Base-by-base conservation (phyloP, 257 asterid species). In the Eucommia ulmoides region DNA sequence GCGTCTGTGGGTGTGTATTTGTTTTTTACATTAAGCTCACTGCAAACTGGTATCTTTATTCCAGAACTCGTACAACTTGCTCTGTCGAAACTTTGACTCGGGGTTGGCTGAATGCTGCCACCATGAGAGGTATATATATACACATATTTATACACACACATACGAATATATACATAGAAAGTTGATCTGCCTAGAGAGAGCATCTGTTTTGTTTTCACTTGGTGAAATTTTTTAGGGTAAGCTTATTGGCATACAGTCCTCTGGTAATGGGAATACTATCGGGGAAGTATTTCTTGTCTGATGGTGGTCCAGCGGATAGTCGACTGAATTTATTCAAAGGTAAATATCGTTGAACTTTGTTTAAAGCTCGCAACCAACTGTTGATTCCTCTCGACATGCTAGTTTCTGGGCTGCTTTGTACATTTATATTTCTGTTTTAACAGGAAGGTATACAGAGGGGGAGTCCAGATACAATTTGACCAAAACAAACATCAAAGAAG, bases 101-200 rank as follows among this genome's bases (percentile, higher is more conserved):
- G 89, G 89, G 42, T 66, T 84, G 94, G 89, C 97, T 7, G 97
- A 88, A 68, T 88, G 97, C 67, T 84, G 95, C 70, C 86, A 82
- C 62, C 88, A 79, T 15, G 97, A 88, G 78, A 84, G 97, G 97
- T 88, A 78, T n/a, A n/a, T n/a, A n/a, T n/a, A 45, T 24, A 16
- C 19, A n/a, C 50, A 35, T 33, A 33, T 56, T 48, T 19, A 35
- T 50, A 48, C 33, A 33, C 20, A n/a, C n/a, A n/a, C n/a, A n/a
- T n/a, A n/a, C n/a, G n/a, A n/a, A 29, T 29, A 29, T 29, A 29
- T 29, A 29, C 12, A 7, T 29, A 7, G 12, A 29, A 29, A 29
- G 38, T 29, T 29, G 38, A n/a, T n/a, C n/a, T n/a, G n/a, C n/a
- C n/a, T n/a, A n/a, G n/a, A n/a, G n/a, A n/a, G n/a, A n/a, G n/a